Percentiles rank a stretch among this genome's conserved stretches.
These are phyloP conservation scores for carrot (Daucus carota) DNA, from an alignment of 129 eudicot genomes.

Conservation along the genomic window DNA sequence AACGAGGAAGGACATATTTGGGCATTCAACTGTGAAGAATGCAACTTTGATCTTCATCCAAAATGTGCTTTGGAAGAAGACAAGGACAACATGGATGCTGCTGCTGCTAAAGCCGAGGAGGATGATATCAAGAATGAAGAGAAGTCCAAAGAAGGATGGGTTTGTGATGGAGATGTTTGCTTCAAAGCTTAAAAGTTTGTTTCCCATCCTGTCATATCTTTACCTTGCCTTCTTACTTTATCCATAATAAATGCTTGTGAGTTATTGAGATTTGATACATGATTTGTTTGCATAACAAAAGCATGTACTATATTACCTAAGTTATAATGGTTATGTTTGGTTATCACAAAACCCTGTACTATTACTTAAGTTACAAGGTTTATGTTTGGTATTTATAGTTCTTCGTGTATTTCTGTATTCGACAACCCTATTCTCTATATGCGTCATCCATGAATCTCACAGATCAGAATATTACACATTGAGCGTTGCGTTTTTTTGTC, in stretches of 20 bases:
- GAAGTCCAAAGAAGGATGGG: constrained; percentile 44
- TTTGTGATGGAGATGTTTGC: constrained; percentile 78
- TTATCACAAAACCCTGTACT: not conserved
- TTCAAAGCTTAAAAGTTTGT: constrained; percentile 25
- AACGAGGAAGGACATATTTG: constrained; percentile 46
- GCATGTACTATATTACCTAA: not conserved
- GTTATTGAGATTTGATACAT: not conserved
- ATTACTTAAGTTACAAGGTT: not conserved
- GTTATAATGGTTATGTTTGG: not conserved
- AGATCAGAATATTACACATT: too few relatives aligned
- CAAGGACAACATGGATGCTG: constrained; percentile 17
- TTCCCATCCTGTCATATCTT: not conserved
- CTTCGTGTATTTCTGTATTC: not conserved
- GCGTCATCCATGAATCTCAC: too few relatives aligned
- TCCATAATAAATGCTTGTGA: not conserved
- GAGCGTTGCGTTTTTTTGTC: too few relatives aligned
- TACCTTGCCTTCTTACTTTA: not conserved
- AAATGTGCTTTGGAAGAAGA: constrained; percentile 51
- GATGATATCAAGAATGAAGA: constrained; percentile 20
- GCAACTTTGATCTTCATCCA: constrained; percentile 72
- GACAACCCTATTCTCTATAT: not conserved
- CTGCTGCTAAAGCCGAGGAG: constrained; percentile 9
- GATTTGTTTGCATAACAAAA: not conserved
- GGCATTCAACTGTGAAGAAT: constrained; percentile 57
- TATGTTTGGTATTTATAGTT: not conserved